Conservation (phyloP, 805 yeast species). For the Saccharomyces kudriavzevii region DNA sequence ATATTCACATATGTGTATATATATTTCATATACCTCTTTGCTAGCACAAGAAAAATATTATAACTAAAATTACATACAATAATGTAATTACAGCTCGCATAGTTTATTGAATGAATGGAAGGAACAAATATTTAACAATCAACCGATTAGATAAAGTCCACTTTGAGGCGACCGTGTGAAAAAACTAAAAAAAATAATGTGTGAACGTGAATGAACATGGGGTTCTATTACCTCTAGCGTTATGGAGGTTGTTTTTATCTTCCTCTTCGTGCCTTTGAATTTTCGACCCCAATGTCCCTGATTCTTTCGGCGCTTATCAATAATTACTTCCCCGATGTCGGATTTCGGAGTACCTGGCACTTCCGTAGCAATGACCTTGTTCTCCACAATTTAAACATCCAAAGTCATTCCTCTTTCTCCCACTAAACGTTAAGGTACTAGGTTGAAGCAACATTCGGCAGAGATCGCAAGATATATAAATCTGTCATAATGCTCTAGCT, state of each 20-base stretch:
- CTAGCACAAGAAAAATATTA: not conserved
- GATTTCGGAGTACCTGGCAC: not conserved
- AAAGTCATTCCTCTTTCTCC: not conserved
- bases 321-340: not conserved
- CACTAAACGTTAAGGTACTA: not conserved
- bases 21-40: not conserved
- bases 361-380: not conserved
- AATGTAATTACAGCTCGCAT: too few species aligned
- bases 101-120: too few species aligned
- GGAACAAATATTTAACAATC: too few species aligned
- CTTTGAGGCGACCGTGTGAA: too few species aligned
- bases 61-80: not conserved
- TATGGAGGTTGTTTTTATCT: too few species aligned
- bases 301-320: not conserved
- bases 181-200: too few species aligned
- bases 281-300: not conserved
- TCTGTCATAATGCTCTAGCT: not conserved
- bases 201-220: too few species aligned
- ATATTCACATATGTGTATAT: not conserved
- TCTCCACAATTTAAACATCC: not conserved
- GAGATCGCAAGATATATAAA: not conserved
- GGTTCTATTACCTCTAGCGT: too few species aligned
- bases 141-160: too few species aligned
- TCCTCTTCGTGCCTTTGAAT: not conserved
- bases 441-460: not conserved